Base-by-base conservation (phyloP, 202 grass and related monocot species). In the Schoenoplectus triqueter region DNA sequence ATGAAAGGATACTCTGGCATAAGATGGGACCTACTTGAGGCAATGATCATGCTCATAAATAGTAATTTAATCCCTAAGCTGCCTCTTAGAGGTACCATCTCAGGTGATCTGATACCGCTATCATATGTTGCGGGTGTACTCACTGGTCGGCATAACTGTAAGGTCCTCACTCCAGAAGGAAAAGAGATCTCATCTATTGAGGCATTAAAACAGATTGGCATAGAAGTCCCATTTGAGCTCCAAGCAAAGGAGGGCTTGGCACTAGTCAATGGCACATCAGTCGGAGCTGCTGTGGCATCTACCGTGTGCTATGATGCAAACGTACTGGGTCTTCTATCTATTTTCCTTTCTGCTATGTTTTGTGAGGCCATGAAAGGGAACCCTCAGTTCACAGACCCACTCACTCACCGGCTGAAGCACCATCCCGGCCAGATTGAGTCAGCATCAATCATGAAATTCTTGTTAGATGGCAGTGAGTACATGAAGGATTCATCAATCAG, bases 391-490 rank as follows among this genome's bases (percentile, higher is more conserved):
- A 92, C 87, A 17, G 87, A 92, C 73, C 90, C 89, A 72, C 90
- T 92, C 47, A 92, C 82, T 6, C 90, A 94, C 85, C 92, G 92
- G 67, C 80, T 90, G 2, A 95, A 95, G 80, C 93, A 92, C 65
- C 93, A 95, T 42, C 93, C 93, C 0, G 93, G 93, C 8, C 90
- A 95, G 60, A 95, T 95, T 0, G 93, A 95, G 80, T 90, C 93
- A 0, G 93, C 93, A 0, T 90, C 93, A 13, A 91, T 31, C 31
- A 95, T 93, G 91, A 91, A 95, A 80, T 91, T 92, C 73, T 86
- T 95, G 50, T 73, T 95, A 55, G 89, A 93, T 0, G 89, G 89
- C 49, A 95, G 93, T 79, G 90, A 89, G 18, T 95, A 92, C 91
- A 91, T 95, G 91, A 95, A 95, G 77, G 91, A 92, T 78, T 88